Evolutionary conservation across 78 protist species (phyloP).

Genomic region (Guillardia theta): DNA sequence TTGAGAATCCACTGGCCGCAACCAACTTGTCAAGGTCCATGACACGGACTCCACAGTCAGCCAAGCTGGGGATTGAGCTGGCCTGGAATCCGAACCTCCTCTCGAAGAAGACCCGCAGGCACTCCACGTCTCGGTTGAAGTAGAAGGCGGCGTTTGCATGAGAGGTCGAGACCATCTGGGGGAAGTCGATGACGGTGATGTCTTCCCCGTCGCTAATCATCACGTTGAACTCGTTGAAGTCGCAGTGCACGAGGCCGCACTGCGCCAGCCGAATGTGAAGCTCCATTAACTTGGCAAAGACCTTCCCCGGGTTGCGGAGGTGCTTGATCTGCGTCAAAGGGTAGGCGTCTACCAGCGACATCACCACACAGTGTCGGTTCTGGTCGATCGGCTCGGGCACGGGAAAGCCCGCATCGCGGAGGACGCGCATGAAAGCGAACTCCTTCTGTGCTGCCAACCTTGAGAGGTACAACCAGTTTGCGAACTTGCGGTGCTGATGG

Average conservation of each 20-base stretch:
- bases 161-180: constrained; percentile 39
- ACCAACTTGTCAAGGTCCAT: constrained; percentile 27
- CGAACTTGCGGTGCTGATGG: constrained; percentile 32
- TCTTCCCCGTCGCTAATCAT: constrained; percentile 69
- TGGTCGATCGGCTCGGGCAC: constrained; percentile 91
- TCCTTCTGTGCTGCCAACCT: constrained; percentile 94
- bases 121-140: constrained; percentile 35
- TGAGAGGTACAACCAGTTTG: constrained; percentile 91
- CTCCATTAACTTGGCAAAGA: constrained; percentile 75
- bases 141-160: neutral
- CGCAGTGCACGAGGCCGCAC: constrained; percentile 76
- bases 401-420: constrained; percentile 90
- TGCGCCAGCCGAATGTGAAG: constrained; percentile 66
- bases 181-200: constrained; percentile 37
- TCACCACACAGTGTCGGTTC: constrained; percentile 95
- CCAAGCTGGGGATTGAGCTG: neutral
- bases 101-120: constrained; percentile 35
- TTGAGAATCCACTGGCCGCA: constrained; percentile 25
- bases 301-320: constrained; percentile 41
- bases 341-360: constrained; percentile 85
- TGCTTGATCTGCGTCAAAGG: constrained; percentile 62
- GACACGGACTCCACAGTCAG: neutral
- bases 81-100: neutral
- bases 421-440: constrained; percentile 90
- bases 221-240: constrained; percentile 98